A percentile compares a stretch with the other conserved stretches of the same genome.
phyloP scores from a whole-genome alignment of 2,329 filamentous ascomycete genomes.

The Aspergillus ustus region DNA sequence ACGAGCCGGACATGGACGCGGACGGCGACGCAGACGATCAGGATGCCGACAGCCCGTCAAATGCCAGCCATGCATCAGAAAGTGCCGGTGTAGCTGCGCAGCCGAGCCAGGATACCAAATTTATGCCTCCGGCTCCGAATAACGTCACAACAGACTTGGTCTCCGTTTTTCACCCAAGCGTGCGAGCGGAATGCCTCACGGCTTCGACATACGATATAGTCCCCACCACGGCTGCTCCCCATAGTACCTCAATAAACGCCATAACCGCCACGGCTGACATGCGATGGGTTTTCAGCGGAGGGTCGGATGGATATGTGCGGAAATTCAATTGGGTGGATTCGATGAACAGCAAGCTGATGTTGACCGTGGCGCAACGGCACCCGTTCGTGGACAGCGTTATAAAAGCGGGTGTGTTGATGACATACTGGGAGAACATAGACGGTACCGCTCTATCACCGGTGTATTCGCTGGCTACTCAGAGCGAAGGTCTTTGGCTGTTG shows the following conservation, averaged over 20 bases:
- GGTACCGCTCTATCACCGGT: conserved; percentile 76
- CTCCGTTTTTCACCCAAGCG: conserved; percentile 60
- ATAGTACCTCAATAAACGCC: conserved; percentile 93
- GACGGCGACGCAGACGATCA: conserved; percentile 40
- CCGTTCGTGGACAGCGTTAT: conserved; percentile 97
- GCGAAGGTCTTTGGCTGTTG: conserved; percentile 86
- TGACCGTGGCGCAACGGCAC: conserved; percentile 94
- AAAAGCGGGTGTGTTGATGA: conserved; percentile 91
- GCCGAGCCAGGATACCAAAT: conserved; percentile 53
- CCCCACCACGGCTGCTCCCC: conserved; percentile 93
- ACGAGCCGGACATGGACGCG: conserved; percentile 40
- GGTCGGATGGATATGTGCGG: conserved; percentile 91
- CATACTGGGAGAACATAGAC: conserved; percentile 99
- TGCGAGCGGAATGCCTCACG: conserved; percentile 78
- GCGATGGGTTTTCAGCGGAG: conserved; percentile 92
- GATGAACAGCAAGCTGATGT: conserved; percentile 88
- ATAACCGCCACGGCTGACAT: conserved; percentile 91
- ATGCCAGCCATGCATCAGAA: conserved; percentile 46
- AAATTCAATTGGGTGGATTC: conserved; percentile 97
- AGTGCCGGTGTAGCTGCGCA: conserved; percentile 40
- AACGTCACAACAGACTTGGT: conserved; percentile 37
- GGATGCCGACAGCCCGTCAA: conserved; percentile 46
- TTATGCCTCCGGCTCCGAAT: conserved; percentile 52
- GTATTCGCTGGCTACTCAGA: conserved; percentile 90
- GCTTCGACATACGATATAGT: conserved; percentile 91